These are phyloP conservation scores for Lathyrus aphaca DNA, from an alignment of 306 rosid species.

Conservation along the genomic window DNA sequence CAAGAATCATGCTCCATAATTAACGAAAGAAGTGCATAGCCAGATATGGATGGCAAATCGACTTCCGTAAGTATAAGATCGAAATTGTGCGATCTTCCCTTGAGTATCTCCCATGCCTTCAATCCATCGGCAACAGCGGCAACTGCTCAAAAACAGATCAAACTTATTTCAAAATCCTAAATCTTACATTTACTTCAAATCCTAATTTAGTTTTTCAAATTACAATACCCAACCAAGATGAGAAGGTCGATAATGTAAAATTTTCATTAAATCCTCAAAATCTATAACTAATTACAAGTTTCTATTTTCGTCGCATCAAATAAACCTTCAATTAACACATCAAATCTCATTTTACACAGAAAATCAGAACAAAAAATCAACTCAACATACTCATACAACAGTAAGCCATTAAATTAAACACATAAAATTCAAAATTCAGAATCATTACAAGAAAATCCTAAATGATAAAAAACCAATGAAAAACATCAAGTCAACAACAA, in stretches of 20 bases:
- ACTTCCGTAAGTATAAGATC: slow-evolving; percentile 94
- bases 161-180: slow-evolving; percentile 25
- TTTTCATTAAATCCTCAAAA: slow-evolving; percentile 10
- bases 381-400: background rate
- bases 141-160: slow-evolving; percentile 62
- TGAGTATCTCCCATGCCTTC: slow-evolving; percentile 95
- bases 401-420: background rate
- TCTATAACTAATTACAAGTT: background rate
- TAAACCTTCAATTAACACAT: no score
- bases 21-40: slow-evolving; percentile 84
- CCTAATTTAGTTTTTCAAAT: background rate
- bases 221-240: slow-evolving; percentile 29
- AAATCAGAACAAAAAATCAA: background rate
- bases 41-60: slow-evolving; percentile 91
- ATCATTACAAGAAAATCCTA: background rate
- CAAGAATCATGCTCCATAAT: slow-evolving; percentile 88
- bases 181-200: slow-evolving; percentile 5
- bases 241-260: background rate
- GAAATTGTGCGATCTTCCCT: slow-evolving; percentile 64
- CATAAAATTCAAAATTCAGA: background rate
- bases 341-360: background rate
- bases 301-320: no score
- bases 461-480: background rate
- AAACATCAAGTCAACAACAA: background rate
- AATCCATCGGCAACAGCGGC: slow-evolving; percentile 92